Evolutionary conservation across 345 rosid species (phyloP), one percentile per base, ranked within the genome.

Genomic region (Capsella bursapastoris): DNA sequence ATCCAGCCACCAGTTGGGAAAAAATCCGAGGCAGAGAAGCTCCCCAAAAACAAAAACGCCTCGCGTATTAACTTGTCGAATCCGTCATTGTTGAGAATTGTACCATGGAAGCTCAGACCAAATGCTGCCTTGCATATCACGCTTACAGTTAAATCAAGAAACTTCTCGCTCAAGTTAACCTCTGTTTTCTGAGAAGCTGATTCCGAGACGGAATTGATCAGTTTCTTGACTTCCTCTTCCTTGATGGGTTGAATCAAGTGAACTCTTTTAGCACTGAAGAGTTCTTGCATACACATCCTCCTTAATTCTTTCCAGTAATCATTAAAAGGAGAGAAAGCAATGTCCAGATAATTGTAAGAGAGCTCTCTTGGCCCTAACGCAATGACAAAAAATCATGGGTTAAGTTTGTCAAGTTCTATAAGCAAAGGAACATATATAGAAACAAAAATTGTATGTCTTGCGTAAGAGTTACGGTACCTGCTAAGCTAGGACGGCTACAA

Each of bases 221-320:
- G 79, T 15, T 68, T 64, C 12, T 73, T 45, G 44, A 88, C 82
- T 47, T 85, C 88, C 6, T 78, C 79, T 11, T 83, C 89, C 12
- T 81, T 66, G 6, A 81, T 76, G 7, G 80, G 78, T 25, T 71
- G 81, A 18, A 76, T 82, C 2, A 70, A 57, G 44, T 72, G 77
- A 8, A 79, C 82, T 44, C 77, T 55, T 1, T 44, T 81, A 0
- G 78, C 13, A 43, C 55, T 81, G 35, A 86, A 83, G 65, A 86
- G 84, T 50, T 81, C 80, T 18, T 77, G 25, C 2, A 45, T 71
- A 27, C 83, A 77, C 1, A 79, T 31, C 66, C 72, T 84, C 44
- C 83, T 69, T 34, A 80, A 51, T 61, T 83, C 84, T 44, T 76
- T 80, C 87, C 86, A 82, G n/a, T 79, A 81, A 5, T 37, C 78